Percentiles rank a stretch among this genome's conserved stretches.
Evolutionary conservation across 768 basidiomycete genomes (phyloP).

Genomic region (Flagelloscypha sp.): DNA sequence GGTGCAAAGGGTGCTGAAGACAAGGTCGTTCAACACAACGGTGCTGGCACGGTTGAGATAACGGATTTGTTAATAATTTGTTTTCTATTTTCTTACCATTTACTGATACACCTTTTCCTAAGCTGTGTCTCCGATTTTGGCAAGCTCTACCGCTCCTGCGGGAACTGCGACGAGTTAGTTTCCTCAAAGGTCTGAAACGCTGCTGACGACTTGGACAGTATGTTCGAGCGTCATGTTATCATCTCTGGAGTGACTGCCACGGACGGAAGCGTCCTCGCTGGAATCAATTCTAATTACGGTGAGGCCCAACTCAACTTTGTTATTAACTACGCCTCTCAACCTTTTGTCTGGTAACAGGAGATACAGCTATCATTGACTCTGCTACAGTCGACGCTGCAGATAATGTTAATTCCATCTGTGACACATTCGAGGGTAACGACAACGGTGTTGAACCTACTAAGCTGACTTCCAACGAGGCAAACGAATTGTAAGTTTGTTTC

Average conservation of each 20-base stretch:
- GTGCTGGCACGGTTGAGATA: no score
- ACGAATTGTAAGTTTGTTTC: no score
- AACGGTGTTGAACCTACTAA: conserved; percentile 7
- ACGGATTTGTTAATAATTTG: no score
- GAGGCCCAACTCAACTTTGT: no score
- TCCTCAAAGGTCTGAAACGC: no score
- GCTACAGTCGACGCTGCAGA: background rate
- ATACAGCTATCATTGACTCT: conserved; percentile 1
- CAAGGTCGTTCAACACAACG: conserved; percentile 24
- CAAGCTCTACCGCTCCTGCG: conserved; percentile 7
- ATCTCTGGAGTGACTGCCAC: conserved; percentile 2
- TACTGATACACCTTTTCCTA: no score
- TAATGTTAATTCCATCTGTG: conserved; percentile 4
- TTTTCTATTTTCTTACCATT: no score
- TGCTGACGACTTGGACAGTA: no score
- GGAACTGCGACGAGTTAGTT: no score
- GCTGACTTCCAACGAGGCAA: conserved; percentile 6
- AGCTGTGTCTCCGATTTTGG: no score
- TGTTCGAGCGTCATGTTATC: background rate
- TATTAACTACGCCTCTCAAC: no score
- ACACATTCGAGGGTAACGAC: conserved; percentile 7
- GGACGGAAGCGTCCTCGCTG: conserved; percentile 1
- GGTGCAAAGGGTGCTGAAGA: conserved; percentile 20
- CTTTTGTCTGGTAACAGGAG: background rate
- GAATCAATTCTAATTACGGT: conserved; percentile 1